These are phyloP conservation scores for Entoloma clypeatum DNA, from an alignment of 1,284 basidiomycete genomes.

Conservation along the genomic window DNA sequence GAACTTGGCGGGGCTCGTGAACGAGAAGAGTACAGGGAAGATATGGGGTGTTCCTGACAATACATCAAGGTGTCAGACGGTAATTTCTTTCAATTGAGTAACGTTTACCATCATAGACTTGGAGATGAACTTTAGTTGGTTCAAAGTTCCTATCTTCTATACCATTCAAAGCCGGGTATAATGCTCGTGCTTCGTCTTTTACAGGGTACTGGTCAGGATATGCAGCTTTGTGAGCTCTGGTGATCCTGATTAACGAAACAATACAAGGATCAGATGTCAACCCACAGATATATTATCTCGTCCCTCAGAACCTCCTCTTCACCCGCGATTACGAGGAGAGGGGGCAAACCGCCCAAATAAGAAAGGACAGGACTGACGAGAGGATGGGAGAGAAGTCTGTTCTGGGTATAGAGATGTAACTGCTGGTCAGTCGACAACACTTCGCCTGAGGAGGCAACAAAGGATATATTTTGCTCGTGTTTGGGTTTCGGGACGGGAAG, in stretches of 20 bases:
- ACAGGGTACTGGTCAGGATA: conserved; percentile 75
- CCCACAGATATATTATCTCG: conserved; percentile 86
- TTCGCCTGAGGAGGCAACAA: conserved; percentile 47
- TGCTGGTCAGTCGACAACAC: conserved; percentile 59
- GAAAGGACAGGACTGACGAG: conserved; percentile 81
- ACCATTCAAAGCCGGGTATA: conserved; percentile 65
- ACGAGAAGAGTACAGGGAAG: conserved; percentile 77
- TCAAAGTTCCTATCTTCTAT: conserved; percentile 61
- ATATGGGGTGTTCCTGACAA: conserved; percentile 62
- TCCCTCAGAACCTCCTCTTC: conserved; percentile 92
- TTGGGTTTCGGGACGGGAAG: conserved; percentile 34
- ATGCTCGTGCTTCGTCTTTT: conserved; percentile 50
- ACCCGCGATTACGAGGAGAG: conserved; percentile 81
- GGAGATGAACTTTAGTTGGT: conserved; percentile 89
- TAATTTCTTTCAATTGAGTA: background rate
- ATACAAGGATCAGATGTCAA: conserved; percentile 14
- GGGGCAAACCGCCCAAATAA: conserved; percentile 90
- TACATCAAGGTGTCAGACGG: conserved; percentile 4
- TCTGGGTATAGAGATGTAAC: conserved; percentile 88
- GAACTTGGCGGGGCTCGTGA: conserved; percentile 79
- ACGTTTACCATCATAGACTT: conserved; percentile 71
- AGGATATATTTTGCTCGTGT: conserved; percentile 41
- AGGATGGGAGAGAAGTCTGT: conserved; percentile 81
- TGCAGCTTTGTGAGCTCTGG: conserved; percentile 90
- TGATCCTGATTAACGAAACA: background rate